phyloP scores from a whole-genome alignment of 1,284 basidiomycete species.

The Cutaneotrichosporon curvatum region DNA sequence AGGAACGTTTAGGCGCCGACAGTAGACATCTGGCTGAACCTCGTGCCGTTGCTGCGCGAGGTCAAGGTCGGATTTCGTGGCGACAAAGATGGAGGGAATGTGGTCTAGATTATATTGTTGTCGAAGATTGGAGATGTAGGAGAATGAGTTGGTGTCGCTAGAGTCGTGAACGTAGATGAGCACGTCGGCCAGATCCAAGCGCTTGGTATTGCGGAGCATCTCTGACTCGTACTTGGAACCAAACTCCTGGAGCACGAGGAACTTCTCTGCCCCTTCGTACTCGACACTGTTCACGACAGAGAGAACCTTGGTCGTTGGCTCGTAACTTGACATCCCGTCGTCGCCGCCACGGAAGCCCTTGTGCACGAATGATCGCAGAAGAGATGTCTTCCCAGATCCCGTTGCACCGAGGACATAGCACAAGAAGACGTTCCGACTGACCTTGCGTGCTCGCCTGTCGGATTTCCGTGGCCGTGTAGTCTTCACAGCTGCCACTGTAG shows the following conservation, averaged over 20 bases:
- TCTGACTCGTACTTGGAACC: slow-evolving; percentile 92
- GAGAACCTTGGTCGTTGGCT: slow-evolving; percentile 80
- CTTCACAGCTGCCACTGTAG: slow-evolving; percentile 67
- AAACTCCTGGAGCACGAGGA: slow-evolving; percentile 94
- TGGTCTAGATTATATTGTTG: slow-evolving; percentile 95
- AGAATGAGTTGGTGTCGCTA: slow-evolving; percentile 97
- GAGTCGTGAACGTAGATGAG: slow-evolving; percentile 96
- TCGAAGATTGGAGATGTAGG: slow-evolving; percentile 93
- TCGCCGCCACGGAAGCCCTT: slow-evolving; percentile 54
- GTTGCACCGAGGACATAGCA: slow-evolving; percentile 92
- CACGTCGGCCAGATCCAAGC: slow-evolving; percentile 85
- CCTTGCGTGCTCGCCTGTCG: slow-evolving; percentile 79
- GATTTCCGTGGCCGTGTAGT: slow-evolving; percentile 73
- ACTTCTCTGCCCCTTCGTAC: slow-evolving; percentile 89
- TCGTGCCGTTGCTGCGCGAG: slow-evolving; percentile 94
- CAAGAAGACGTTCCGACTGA: slow-evolving; percentile 79
- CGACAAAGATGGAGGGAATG: slow-evolving; percentile 93
- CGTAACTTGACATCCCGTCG: slow-evolving; percentile 51
- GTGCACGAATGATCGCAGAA: slow-evolving; percentile 77
- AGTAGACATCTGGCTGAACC: slow-evolving; percentile 97
- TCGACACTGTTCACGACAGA: slow-evolving; percentile 94
- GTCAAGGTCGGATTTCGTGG: slow-evolving; percentile 95
- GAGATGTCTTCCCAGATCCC: slow-evolving; percentile 87
- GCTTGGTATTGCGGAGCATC: slow-evolving; percentile 78
- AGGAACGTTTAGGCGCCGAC: slow-evolving; percentile 70